Conservation (phyloP, 495 filamentous ascomycete species). For the Poronia punctata region DNA sequence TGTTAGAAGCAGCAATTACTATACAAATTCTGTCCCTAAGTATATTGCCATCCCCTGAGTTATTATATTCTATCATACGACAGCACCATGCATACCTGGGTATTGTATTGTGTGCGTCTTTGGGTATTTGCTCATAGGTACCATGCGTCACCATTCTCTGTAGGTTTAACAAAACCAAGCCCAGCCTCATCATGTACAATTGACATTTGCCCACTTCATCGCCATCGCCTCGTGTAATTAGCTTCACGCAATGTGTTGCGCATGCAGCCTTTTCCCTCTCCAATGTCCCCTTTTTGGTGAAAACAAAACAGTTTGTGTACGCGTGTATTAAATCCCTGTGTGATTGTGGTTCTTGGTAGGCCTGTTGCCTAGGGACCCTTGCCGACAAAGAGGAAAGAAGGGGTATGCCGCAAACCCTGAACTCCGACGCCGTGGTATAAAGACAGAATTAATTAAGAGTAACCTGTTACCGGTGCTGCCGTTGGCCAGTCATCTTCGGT, state of each 20-base stretch:
- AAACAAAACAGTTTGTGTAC: constrained; percentile 9
- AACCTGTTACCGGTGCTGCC: constrained; percentile 18
- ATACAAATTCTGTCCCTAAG: too few relatives aligned
- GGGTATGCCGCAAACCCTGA: constrained; percentile 26
- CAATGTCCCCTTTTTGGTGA: constrained; percentile 6
- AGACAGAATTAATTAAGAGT: constrained; percentile 19
- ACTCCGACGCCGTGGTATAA: constrained; percentile 22
- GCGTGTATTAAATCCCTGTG: constrained; percentile 14
- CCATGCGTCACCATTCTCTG: too few relatives aligned
- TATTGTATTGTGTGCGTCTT: too few relatives aligned
- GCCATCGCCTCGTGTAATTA: constrained; percentile 14
- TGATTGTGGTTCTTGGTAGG: constrained; percentile 12
- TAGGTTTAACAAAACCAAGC: too few relatives aligned
- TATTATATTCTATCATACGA: constrained; percentile 30
- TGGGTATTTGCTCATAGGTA: too few relatives aligned
- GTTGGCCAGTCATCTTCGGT: constrained; percentile 98
- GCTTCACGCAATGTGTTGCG: constrained; percentile 16
- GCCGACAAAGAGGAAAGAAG: constrained; percentile 25
- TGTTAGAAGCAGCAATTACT: too few relatives aligned
- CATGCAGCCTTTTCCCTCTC: constrained; percentile 6
- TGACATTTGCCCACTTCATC: too few relatives aligned
- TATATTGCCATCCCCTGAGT: too few relatives aligned
- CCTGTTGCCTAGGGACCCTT: constrained; percentile 9
- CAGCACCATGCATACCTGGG: too few relatives aligned
- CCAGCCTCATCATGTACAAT: too few relatives aligned